These are phyloP conservation scores for Sutorius eximius DNA, from an alignment of 1,284 basidiomycete genomes.

Conservation along the genomic window DNA sequence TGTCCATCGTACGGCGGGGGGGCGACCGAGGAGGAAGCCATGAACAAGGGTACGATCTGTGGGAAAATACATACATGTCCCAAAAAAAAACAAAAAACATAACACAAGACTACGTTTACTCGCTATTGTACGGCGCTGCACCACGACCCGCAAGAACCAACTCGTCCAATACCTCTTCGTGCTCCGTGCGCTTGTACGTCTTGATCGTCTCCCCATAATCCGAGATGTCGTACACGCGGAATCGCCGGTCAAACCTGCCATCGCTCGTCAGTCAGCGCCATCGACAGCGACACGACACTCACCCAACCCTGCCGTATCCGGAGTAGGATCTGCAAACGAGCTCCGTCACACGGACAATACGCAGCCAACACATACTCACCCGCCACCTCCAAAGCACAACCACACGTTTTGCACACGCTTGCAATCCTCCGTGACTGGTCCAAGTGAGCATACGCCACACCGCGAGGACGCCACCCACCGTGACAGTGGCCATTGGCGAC, in stretches of 20 bases:
- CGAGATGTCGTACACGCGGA: slow-evolving; percentile 81
- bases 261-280: neutral
- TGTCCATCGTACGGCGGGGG: slow-evolving; percentile 33
- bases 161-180: slow-evolving; percentile 68
- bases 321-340: slow-evolving; percentile 65
- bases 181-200: slow-evolving; percentile 87
- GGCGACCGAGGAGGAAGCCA: slow-evolving; percentile 19
- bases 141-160: slow-evolving; percentile 58
- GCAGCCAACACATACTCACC: slow-evolving; percentile 42
- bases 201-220: slow-evolving; percentile 87
- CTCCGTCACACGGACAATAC: slow-evolving; percentile 1
- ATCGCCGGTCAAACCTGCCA: slow-evolving; percentile 80
- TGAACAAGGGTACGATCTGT: slow-evolving; percentile 2
- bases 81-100: neutral
- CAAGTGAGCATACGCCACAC: slow-evolving; percentile 13
- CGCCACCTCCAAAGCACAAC: slow-evolving; percentile 94
- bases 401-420: slow-evolving; percentile 81
- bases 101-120: neutral
- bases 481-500: slow-evolving; percentile 89
- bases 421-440: slow-evolving; percentile 83
- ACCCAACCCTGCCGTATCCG: slow-evolving; percentile 80
- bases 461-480: slow-evolving; percentile 42
- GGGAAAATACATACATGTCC: neutral
- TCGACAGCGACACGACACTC: slow-evolving; percentile 19
- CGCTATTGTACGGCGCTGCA: slow-evolving; percentile 37